Evolutionary conservation across 768 basidiomycete species (phyloP).

Genomic region (Strobilomyces confusus): DNA sequence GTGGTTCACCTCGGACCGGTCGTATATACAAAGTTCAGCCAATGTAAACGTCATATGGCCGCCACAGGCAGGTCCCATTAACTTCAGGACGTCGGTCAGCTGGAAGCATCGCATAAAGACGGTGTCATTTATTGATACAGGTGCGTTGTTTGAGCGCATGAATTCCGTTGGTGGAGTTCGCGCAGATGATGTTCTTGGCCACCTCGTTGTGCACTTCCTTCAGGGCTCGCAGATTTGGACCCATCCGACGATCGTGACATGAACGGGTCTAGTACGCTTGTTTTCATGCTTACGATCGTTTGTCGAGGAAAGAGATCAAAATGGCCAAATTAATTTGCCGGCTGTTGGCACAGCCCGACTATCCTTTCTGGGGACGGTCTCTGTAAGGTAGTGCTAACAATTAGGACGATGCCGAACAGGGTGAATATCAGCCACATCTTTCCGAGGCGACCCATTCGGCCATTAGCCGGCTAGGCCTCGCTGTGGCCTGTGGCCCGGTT

Average conservation of each 20-base stretch:
- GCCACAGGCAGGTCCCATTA: constrained; percentile 15
- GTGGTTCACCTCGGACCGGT: constrained; percentile 14
- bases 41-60: constrained; percentile 25
- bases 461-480: constrained; percentile 43
- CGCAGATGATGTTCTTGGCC: constrained; percentile 3
- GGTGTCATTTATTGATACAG: constrained; percentile 15
- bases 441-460: constrained; percentile 37
- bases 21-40: constrained; percentile 24
- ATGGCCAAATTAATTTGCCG: constrained; percentile 12
- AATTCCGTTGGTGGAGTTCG: constrained; percentile 13
- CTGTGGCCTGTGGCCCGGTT: constrained; percentile 50
- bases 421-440: constrained; percentile 19
- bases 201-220: constrained; percentile 9
- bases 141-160: constrained; percentile 22
- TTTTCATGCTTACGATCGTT: constrained; percentile 1
- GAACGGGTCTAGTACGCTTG: constrained; percentile 3
- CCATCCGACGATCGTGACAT: constrained; percentile 1
- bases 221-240: not conserved
- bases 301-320: constrained; percentile 13
- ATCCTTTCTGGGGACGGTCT: constrained; percentile 5
- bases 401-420: constrained; percentile 17
- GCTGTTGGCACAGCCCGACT: constrained; percentile 17
- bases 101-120: constrained; percentile 18
- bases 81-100: constrained; percentile 14
- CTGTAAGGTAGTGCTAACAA: constrained; percentile 11